Conservation (phyloP, 305 asterid species). For the Rubia balearica region DNA sequence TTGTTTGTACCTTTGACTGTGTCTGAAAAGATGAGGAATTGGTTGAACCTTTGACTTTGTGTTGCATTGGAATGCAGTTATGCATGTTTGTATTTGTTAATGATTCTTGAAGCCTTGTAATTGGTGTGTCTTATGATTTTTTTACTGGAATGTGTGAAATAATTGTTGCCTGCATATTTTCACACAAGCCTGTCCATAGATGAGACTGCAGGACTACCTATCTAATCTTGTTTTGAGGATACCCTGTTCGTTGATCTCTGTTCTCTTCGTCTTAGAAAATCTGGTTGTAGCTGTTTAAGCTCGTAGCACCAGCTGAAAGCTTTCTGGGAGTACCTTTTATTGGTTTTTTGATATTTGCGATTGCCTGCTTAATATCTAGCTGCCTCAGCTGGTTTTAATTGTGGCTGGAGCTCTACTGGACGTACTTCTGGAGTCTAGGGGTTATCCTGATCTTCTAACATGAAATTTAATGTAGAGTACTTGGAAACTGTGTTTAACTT, state of each 20-base stretch:
- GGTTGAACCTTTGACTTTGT: background rate
- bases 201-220: background rate
- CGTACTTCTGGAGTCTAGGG: background rate
- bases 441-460: background rate
- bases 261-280: background rate
- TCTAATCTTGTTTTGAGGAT: background rate
- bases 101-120: background rate
- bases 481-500: background rate
- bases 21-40: background rate
- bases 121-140: background rate
- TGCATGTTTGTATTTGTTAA: background rate
- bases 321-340: background rate
- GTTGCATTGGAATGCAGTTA: conserved; percentile 7
- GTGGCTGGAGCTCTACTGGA: background rate
- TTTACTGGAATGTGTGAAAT: background rate
- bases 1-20: background rate
- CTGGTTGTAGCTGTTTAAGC: background rate
- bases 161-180: background rate
- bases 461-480: background rate
- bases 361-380: background rate
- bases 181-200: background rate
- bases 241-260: background rate
- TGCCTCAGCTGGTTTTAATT: background rate
- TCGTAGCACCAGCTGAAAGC: background rate
- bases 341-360: background rate